These are phyloP conservation scores for Coniferiporia weirii DNA, from an alignment of 1,284 basidiomycete species.

Conservation along the genomic window DNA sequence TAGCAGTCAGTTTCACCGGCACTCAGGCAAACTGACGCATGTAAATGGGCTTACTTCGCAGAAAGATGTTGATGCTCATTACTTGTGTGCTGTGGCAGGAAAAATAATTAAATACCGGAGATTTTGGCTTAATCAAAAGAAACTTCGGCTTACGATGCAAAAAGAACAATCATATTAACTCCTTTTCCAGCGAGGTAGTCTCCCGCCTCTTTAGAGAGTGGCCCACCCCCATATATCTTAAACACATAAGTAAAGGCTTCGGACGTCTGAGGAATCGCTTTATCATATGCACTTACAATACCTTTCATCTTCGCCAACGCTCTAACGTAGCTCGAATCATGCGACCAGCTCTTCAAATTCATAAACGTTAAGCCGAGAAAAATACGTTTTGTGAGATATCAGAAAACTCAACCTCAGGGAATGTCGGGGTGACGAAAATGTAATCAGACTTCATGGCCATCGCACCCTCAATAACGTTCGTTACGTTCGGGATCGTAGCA, in stretches of 20 bases:
- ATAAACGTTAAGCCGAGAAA: neutral
- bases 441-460: constrained; percentile 21
- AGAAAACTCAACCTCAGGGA: constrained; percentile 27
- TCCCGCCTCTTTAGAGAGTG: constrained; percentile 26
- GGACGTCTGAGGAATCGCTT: neutral
- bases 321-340: neutral
- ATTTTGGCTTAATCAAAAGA: neutral
- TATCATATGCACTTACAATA: neutral
- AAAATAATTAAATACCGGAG: neutral
- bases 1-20: neutral
- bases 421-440: constrained; percentile 25
- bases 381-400: neutral
- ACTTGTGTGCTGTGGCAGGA: constrained; percentile 16
- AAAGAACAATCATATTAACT: constrained; percentile 15
- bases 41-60: neutral
- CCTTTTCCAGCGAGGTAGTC: constrained; percentile 24
- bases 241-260: neutral
- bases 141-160: constrained; percentile 8
- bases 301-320: neutral
- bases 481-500: constrained; percentile 25
- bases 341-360: constrained; percentile 12
- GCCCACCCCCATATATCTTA: constrained; percentile 29
- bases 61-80: constrained; percentile 1
- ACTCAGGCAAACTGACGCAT: neutral
- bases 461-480: constrained; percentile 22